Evolutionary conservation across 2,329 filamentous ascomycete species (phyloP), one percentile per base, ranked within the genome.

Genomic region (Pseudogymnoascus sp.): DNA sequence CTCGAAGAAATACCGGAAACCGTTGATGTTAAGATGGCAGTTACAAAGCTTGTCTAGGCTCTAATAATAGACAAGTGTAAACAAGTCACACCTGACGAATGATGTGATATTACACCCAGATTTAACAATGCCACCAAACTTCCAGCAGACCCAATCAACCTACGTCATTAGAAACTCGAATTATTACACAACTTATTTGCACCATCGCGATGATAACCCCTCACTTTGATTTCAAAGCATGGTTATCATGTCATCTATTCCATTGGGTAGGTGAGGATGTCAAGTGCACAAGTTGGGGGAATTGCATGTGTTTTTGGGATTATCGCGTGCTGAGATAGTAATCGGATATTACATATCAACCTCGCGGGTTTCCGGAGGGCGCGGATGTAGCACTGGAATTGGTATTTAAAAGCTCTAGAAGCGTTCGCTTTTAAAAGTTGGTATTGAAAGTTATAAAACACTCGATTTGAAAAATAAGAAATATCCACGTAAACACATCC

Each of bases 81-180:
- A 28, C 25, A 28, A 31, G 46, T 14, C 23, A 53, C 12, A 46
- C 46, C 8, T 8, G 46, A 53, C 46, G 59, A 18, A 46, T 61
- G 37, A 61, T 61, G 59, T 42, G 59, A 46, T 61, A 42, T 61
- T n/a, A 61, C 37, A 38, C 37, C 3, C 25, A 14, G n/a, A 61
- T 28, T 61, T 61, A 25, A 28, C 21, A 38, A 61, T 61, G 7
- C n/a, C 16, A 7, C 37, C 5, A 5, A 18, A 28, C n/a, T 7
- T 16, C 28, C 7, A 49, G 23, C 43, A 49, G 14, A n/a, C 2
- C 43, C 43, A n/a, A 49, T 9, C 14, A n/a, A 9, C 7, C 23
- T 53, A 31, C 25, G 46, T 53, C 46, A 53, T 31, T 28, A 28
- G 7, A 4, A 28, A 8, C 28, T 28, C 28, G 46, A 16, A 31